These are phyloP conservation scores for Chrysosporium queenslandicum DNA, from an alignment of 2,329 filamentous ascomycete species.

Conservation along the genomic window DNA sequence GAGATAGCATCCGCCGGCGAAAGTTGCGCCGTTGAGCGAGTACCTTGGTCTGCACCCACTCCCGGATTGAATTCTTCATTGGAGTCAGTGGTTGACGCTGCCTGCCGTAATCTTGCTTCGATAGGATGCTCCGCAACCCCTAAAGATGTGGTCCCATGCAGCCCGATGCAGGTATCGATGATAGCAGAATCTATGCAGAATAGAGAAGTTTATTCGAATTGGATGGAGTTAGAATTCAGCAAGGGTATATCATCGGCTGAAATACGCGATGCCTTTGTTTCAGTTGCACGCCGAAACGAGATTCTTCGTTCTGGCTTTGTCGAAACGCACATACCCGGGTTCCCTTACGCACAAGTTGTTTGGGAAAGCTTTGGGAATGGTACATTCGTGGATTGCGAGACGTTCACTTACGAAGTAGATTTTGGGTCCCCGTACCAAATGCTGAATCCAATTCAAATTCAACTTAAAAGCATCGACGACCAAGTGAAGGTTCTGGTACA, in stretches of 20 bases:
- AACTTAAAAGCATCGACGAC: slow-evolving; percentile 36
- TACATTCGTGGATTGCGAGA: slow-evolving; percentile 38
- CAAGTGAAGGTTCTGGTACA: slow-evolving; percentile 39
- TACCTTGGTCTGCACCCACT: slow-evolving; percentile 15
- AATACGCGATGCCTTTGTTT: slow-evolving; percentile 43
- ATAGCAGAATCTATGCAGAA: slow-evolving; percentile 59
- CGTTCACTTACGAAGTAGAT: slow-evolving; percentile 34
- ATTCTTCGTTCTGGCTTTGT: slow-evolving; percentile 67
- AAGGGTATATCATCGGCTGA: slow-evolving; percentile 26
- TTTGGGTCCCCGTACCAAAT: slow-evolving; percentile 29
- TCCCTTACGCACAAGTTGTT: slow-evolving; percentile 52
- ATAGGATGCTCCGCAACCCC: slow-evolving; percentile 20
- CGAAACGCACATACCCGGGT: slow-evolving; percentile 35
- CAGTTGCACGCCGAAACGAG: slow-evolving; percentile 48
- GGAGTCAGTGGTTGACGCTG: slow-evolving; percentile 21
- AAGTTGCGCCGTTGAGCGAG: slow-evolving; percentile 17
- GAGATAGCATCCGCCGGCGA: slow-evolving; percentile 28
- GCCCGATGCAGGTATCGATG: slow-evolving; percentile 68
- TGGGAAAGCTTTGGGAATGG: slow-evolving; percentile 45
- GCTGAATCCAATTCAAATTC: slow-evolving; percentile 53
- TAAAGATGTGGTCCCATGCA: slow-evolving; percentile 50
- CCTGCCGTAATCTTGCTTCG: slow-evolving; percentile 37
- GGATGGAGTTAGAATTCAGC: slow-evolving; percentile 55
- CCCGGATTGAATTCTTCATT: slow-evolving; percentile 11
- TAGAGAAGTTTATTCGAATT: slow-evolving; percentile 62